phyloP scores from a whole-genome alignment of 345 rosid species.

The Cardamine resedifolia region DNA sequence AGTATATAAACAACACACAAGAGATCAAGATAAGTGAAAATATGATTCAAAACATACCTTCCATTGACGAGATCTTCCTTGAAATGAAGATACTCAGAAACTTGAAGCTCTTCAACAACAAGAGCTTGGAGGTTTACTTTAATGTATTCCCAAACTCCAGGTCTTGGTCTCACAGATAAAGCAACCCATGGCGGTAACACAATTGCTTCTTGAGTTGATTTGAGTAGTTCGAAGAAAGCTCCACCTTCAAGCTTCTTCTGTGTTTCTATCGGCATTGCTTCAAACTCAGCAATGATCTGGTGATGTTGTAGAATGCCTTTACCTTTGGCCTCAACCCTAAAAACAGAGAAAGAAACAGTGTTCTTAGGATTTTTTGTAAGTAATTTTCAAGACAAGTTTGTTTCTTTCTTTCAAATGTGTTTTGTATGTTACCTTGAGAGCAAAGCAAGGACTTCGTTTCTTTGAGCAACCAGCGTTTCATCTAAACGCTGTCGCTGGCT shows the following conservation, averaged over 20 bases:
- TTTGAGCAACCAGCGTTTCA: conserved; percentile 61
- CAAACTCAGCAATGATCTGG: conserved; percentile 72
- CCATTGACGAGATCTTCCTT: conserved; percentile 91
- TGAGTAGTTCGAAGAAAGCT: conserved; percentile 63
- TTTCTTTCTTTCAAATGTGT: not conserved
- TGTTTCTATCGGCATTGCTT: conserved; percentile 57
- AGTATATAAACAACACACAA: not conserved
- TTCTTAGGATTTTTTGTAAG: not conserved
- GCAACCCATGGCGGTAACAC: conserved; percentile 78
- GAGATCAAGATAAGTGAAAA: not conserved
- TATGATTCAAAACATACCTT: conserved; percentile 40
- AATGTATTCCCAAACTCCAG: conserved; percentile 88
- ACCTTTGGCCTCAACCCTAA: conserved; percentile 72
- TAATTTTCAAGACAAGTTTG: not conserved
- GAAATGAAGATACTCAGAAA: conserved; percentile 73
- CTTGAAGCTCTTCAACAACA: conserved; percentile 67
- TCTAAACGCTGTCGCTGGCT: conserved; percentile 80
- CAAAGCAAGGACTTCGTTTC: conserved; percentile 68
- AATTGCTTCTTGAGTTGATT: conserved; percentile 74
- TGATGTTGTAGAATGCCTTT: conserved; percentile 76
- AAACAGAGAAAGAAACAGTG: not conserved
- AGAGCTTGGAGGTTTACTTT: conserved; percentile 71
- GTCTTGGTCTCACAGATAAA: conserved; percentile 82
- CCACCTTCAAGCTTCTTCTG: conserved; percentile 56
- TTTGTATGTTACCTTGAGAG: conserved; percentile 56